A percentile compares a stretch with the other conserved stretches of the same genome.
phyloP scores from a whole-genome alignment of 2,329 filamentous ascomycete genomes.

The Pezicula neosporulosa region DNA sequence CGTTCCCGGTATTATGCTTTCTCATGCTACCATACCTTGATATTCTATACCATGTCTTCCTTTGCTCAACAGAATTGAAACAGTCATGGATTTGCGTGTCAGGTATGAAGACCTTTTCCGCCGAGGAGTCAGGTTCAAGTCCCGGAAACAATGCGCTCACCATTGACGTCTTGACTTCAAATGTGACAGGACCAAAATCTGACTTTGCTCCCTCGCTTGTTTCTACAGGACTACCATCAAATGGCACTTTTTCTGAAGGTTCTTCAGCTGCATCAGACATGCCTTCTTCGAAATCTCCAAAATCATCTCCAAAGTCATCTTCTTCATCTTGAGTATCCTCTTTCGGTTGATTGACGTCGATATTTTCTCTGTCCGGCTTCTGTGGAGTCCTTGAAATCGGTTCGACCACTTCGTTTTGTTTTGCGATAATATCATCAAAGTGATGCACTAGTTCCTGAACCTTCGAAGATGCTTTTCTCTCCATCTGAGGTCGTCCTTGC shows the following conservation, averaged over 20 bases:
- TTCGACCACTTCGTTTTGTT: constrained; percentile 8
- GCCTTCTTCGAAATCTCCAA: constrained; percentile 34
- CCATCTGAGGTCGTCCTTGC: constrained; percentile 11
- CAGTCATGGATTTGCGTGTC: constrained; percentile 37
- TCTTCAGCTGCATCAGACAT: constrained; percentile 16
- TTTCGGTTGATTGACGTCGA: not conserved
- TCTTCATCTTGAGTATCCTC: constrained; percentile 7
- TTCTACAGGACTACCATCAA: not conserved
- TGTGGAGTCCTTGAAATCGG: constrained; percentile 2
- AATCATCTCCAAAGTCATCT: constrained; percentile 24
- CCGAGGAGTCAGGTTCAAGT: constrained; percentile 8
- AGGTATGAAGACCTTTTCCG: constrained; percentile 23
- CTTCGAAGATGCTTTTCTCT: constrained; percentile 16
- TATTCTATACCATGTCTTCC: constrained; percentile 63
- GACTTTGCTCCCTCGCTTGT: not conserved
- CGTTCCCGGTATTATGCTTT: constrained; percentile 52
- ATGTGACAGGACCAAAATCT: constrained; percentile 18
- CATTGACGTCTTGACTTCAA: constrained; percentile 17
- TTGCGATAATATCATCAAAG: constrained; percentile 20
- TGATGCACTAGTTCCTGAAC: constrained; percentile 24
- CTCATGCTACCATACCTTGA: constrained; percentile 57
- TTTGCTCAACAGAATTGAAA: constrained; percentile 52
- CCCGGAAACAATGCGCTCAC: constrained; percentile 25
- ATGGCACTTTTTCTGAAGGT: constrained; percentile 7
- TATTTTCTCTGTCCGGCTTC: not conserved